A percentile compares a stretch with the other conserved stretches of the same genome.
phyloP scores from a whole-genome alignment of 495 filamentous ascomycete genomes.

The Daldinia decipiens region DNA sequence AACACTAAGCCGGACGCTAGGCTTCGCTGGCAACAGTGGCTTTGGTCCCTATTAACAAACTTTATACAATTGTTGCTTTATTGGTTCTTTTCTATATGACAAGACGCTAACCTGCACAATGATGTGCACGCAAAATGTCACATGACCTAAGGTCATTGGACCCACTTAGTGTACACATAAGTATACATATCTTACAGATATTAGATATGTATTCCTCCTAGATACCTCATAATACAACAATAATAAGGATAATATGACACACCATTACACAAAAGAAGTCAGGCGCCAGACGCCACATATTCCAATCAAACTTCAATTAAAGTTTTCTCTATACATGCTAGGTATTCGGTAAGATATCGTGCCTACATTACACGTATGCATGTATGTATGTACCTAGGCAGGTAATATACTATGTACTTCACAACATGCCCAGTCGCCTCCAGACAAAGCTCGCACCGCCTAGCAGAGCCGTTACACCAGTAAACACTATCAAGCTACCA shows the following conservation, averaged over 20 bases:
- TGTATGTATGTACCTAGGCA: too few species aligned
- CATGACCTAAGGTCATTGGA: too few species aligned
- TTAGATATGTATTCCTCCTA: too few species aligned
- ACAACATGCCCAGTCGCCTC: slow-evolving; percentile 43
- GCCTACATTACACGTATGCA: neutral
- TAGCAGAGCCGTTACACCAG: slow-evolving; percentile 63
- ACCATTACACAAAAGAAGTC: too few species aligned
- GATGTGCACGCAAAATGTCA: neutral
- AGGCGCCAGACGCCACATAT: slow-evolving; percentile 9
- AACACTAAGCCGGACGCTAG: slow-evolving; percentile 11
- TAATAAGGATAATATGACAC: too few species aligned
- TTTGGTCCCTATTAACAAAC: neutral
- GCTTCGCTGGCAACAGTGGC: neutral
- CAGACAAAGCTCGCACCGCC: slow-evolving; percentile 62
- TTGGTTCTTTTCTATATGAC: neutral
- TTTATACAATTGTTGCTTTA: neutral
- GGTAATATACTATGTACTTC: slow-evolving; percentile 12
- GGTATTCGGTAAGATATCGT: neutral
- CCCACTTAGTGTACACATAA: too few species aligned
- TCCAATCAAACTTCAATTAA: neutral
- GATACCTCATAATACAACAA: too few species aligned
- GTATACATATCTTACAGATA: too few species aligned
- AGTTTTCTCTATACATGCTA: neutral
- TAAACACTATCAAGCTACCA: slow-evolving; percentile 66
- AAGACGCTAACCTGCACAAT: slow-evolving; percentile 3